phyloP scores from a whole-genome alignment of 2,329 filamentous ascomycete species.

The Sporothrix variecibatus region DNA sequence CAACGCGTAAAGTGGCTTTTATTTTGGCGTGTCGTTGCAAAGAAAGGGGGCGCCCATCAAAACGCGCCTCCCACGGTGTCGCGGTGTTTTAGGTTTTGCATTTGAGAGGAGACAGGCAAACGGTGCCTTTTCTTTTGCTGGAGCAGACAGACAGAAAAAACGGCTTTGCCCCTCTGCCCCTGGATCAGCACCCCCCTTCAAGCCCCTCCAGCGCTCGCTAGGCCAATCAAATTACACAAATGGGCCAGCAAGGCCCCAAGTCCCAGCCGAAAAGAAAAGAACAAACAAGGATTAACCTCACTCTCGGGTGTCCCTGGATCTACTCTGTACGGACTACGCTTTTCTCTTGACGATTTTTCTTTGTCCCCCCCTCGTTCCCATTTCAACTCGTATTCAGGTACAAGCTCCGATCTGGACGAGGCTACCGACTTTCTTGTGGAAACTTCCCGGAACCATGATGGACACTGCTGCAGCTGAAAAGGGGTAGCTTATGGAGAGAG shows the following conservation, averaged over 20 bases:
- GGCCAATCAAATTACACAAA: slow-evolving; percentile 20
- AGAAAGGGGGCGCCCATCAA: background rate
- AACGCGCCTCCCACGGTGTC: slow-evolving; percentile 8
- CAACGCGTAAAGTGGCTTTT: slow-evolving; percentile 13
- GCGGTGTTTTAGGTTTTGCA: background rate
- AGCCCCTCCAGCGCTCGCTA: background rate
- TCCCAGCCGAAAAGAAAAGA: background rate
- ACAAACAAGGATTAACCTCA: background rate
- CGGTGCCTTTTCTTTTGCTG: background rate
- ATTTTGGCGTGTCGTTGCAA: background rate
- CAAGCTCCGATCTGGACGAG: background rate
- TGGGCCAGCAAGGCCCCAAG: background rate
- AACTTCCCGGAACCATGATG: background rate
- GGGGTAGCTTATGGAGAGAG: background rate
- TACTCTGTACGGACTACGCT: background rate
- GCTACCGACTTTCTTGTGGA: background rate
- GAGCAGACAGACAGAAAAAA: background rate
- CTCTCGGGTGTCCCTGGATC: background rate
- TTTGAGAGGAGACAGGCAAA: no score
- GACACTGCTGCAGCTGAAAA: background rate
- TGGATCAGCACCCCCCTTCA: background rate
- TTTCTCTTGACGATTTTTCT: background rate
- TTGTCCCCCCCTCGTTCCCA: background rate
- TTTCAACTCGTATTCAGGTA: background rate
- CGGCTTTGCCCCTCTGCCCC: slow-evolving; percentile 6